These are phyloP conservation scores for Groenewaldozyma sp. DNA, from an alignment of 1,139 yeast species.

Conservation along the genomic window DNA sequence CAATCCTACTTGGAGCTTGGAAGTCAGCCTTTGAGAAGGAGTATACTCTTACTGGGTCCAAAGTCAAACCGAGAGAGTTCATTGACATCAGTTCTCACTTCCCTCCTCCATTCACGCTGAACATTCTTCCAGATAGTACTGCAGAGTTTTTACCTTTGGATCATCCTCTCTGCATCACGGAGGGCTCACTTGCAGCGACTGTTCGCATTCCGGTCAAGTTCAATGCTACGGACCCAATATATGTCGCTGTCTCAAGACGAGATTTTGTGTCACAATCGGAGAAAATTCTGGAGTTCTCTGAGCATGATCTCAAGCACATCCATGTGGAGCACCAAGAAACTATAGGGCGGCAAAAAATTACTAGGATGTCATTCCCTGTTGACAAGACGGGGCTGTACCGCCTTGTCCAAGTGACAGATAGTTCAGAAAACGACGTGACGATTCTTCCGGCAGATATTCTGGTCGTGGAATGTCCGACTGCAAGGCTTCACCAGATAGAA, in stretches of 20 bases:
- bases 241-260: constrained; percentile 54
- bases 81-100: constrained; percentile 37
- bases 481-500: constrained; percentile 34
- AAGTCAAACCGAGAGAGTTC: constrained; percentile 34
- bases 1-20: constrained; percentile 41
- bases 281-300: constrained; percentile 45
- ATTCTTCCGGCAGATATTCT: constrained; percentile 55
- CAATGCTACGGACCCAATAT: constrained; percentile 71
- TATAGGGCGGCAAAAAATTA: constrained; percentile 22
- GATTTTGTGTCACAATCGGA: constrained; percentile 48
- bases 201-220: constrained; percentile 59
- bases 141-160: constrained; percentile 74
- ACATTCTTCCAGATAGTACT: constrained; percentile 85
- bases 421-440: constrained; percentile 54
- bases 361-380: constrained; percentile 51
- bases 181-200: constrained; percentile 25
- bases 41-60: constrained; percentile 55
- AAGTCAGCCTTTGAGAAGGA: constrained; percentile 47
- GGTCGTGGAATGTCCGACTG: constrained; percentile 72
- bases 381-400: constrained; percentile 65
- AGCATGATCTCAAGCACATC: constrained; percentile 38
- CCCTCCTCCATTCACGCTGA: constrained; percentile 79
- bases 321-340: constrained; percentile 33
- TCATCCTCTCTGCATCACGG: constrained; percentile 53
- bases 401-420: constrained; percentile 55